phyloP scores from a whole-genome alignment of 805 yeast genomes.

The Candida yuanshanica region DNA sequence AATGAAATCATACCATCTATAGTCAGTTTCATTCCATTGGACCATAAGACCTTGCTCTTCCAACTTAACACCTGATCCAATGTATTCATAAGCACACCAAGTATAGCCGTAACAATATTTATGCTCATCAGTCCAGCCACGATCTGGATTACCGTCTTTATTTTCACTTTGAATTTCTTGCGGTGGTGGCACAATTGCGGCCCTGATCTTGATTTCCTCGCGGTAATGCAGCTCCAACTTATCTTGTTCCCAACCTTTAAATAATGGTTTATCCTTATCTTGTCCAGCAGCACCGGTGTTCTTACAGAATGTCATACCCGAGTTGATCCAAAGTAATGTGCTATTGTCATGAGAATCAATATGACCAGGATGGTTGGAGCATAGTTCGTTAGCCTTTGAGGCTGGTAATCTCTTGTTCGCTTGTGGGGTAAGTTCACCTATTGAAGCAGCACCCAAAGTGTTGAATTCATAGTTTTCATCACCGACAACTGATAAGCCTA shows the following conservation, averaged over 20 bases:
- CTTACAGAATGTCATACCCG: constrained; percentile 61
- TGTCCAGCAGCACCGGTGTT: constrained; percentile 27
- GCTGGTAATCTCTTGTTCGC: constrained; percentile 8
- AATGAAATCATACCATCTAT: constrained; percentile 19
- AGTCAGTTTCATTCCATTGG: constrained; percentile 8
- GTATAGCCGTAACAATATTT: constrained; percentile 34
- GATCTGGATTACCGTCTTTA: constrained; percentile 28
- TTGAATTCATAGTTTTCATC: constrained; percentile 30
- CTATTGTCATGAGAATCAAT: constrained; percentile 38
- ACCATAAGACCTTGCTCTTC: constrained; percentile 12
- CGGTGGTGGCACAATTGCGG: constrained; percentile 39
- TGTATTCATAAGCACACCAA: constrained; percentile 41
- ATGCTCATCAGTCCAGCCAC: constrained; percentile 31
- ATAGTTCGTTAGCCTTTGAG: constrained; percentile 31
- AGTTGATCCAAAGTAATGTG: constrained; percentile 37
- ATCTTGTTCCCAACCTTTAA: constrained; percentile 22
- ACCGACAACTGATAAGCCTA: constrained; percentile 45
- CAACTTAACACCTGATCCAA: constrained; percentile 29
- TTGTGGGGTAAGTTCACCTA: constrained; percentile 25
- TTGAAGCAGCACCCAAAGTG: constrained; percentile 28
- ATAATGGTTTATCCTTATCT: constrained; percentile 34
- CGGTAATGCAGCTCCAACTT: constrained; percentile 27
- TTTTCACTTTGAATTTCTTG: constrained; percentile 21
- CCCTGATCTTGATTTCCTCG: constrained; percentile 26
- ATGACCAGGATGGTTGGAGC: constrained; percentile 58